Evolutionary conservation across 1,284 basidiomycete genomes (phyloP).

Genomic region (Trametes hirsuta): DNA sequence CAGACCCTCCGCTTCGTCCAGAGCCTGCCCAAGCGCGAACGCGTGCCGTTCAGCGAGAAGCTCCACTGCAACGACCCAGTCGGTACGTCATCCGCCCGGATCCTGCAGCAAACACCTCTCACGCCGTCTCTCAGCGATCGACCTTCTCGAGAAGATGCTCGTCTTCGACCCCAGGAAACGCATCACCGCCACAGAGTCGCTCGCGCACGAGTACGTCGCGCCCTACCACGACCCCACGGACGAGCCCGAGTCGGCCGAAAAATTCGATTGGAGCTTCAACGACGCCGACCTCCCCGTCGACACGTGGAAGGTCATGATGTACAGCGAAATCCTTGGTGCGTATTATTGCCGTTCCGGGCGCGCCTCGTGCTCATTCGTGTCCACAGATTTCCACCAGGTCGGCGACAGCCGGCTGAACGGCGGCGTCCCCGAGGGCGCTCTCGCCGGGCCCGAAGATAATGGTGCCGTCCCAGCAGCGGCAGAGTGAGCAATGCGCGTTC

Average conservation of each 20-base stretch:
- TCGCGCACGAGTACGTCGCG: constrained; percentile 92
- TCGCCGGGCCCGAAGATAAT: constrained; percentile 60
- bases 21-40: constrained; percentile 94
- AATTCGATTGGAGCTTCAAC: constrained; percentile 99
- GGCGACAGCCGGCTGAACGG: constrained; percentile 49
- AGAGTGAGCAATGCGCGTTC: constrained; percentile 9
- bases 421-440: constrained; percentile 61
- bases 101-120: constrained; percentile 11
- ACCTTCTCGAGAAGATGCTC: constrained; percentile 98
- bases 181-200: constrained; percentile 92
- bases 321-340: constrained; percentile 91
- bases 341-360: constrained; percentile 8
- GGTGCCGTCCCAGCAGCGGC: constrained; percentile 18
- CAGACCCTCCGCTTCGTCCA: constrained; percentile 99
- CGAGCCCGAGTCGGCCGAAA: constrained; percentile 92
- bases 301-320: constrained; percentile 99
- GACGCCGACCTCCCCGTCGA: constrained; percentile 99
- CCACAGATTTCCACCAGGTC: constrained; percentile 78
- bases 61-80: constrained; percentile 89
- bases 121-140: constrained; percentile 65
- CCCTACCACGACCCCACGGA: constrained; percentile 99
- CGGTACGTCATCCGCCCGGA: constrained; percentile 48
- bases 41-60: constrained; percentile 94
- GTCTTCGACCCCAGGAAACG: constrained; percentile 98
- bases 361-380: neutral